These are phyloP conservation scores for Rhodofomes roseus DNA, from an alignment of 1,284 basidiomycete genomes.

Conservation along the genomic window DNA sequence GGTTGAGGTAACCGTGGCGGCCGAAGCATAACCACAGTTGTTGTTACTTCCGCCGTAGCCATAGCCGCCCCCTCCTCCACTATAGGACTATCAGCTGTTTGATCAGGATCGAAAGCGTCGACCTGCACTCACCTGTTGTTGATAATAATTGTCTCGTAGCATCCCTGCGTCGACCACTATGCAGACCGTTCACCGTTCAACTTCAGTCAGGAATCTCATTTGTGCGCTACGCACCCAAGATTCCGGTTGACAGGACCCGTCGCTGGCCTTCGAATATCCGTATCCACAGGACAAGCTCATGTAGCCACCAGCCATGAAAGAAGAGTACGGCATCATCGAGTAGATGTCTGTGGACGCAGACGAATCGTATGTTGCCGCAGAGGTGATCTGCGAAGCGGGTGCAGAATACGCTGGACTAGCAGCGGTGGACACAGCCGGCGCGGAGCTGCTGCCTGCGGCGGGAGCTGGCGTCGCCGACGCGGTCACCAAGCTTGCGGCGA, in stretches of 20 bases:
- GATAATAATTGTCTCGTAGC: constrained; percentile 66
- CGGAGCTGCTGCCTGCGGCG: constrained; percentile 3
- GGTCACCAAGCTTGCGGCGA: constrained; percentile 29
- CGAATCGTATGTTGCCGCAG: constrained; percentile 33
- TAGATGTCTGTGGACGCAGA: constrained; percentile 30
- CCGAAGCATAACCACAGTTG: constrained; percentile 20
- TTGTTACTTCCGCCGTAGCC: constrained; percentile 14
- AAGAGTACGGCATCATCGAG: constrained; percentile 51
- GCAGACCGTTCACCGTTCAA: background rate
- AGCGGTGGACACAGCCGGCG: constrained; percentile 8
- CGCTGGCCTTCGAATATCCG: constrained; percentile 50
- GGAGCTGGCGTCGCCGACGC: constrained; percentile 11
- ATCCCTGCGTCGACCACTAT: constrained; percentile 44
- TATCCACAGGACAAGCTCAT: constrained; percentile 63
- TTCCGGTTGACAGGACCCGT: constrained; percentile 50
- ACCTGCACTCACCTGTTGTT: constrained; percentile 37
- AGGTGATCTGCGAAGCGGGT: constrained; percentile 37
- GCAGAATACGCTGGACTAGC: constrained; percentile 20
- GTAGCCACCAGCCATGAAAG: constrained; percentile 59
- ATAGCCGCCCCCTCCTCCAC: constrained; percentile 10
- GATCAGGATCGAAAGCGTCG: background rate
- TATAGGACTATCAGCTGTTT: background rate
- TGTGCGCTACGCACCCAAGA: constrained; percentile 47
- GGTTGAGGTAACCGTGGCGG: constrained; percentile 31
- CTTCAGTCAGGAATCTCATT: background rate